A percentile compares a stretch with the other conserved stretches of the same genome.
phyloP scores from a whole-genome alignment of 2,329 filamentous ascomycete species.

The Cordyceps cateniannulata region DNA sequence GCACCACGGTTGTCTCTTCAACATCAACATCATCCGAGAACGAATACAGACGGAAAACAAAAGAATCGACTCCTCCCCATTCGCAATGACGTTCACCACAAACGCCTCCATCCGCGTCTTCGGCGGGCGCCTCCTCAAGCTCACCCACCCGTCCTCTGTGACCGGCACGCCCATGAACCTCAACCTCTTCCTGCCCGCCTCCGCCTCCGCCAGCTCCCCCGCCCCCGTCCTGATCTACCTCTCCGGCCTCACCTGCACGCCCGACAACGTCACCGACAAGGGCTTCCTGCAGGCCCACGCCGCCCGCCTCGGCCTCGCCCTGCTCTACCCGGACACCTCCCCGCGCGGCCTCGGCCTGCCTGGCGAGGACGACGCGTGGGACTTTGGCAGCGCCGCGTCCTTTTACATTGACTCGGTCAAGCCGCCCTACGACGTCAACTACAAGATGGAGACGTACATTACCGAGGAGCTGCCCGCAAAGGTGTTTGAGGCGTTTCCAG shows the following conservation, averaged over 20 bases:
- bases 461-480: constrained; percentile 76
- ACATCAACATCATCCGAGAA: not conserved
- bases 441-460: constrained; percentile 94
- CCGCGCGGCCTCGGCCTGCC: constrained; percentile 75
- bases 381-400: constrained; percentile 86
- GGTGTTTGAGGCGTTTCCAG: constrained; percentile 65
- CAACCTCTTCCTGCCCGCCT: constrained; percentile 83
- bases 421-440: constrained; percentile 67
- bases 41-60: not conserved
- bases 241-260: constrained; percentile 89
- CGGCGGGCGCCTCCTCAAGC: constrained; percentile 90
- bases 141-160: constrained; percentile 71
- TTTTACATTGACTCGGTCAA: constrained; percentile 89
- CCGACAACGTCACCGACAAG: constrained; percentile 74
- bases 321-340: constrained; percentile 92
- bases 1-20: not conserved
- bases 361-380: constrained; percentile 81
- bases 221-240: constrained; percentile 89
- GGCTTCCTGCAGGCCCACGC: constrained; percentile 90
- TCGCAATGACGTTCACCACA: constrained; percentile 73
- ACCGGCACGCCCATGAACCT: constrained; percentile 87
- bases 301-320: constrained; percentile 73
- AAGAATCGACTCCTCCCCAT: constrained; percentile 20
- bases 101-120: constrained; percentile 87
- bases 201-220: constrained; percentile 45